Conservation (phyloP, 495 filamentous ascomycete species). For the Tuber umbilicatum region DNA sequence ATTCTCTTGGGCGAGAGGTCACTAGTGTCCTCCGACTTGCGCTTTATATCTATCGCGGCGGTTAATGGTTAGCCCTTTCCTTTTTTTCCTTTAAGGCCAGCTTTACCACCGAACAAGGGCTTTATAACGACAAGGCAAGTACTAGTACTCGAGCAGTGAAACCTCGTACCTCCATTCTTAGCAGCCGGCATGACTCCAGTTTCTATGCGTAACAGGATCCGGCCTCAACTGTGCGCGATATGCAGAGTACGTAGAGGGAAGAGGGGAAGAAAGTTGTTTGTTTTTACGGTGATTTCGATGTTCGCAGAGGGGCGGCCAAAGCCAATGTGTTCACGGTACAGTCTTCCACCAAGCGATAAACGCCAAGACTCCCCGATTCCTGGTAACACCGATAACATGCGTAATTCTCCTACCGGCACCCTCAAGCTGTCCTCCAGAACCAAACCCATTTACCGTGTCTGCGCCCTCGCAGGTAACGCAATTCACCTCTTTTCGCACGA, state of each 20-base stretch:
- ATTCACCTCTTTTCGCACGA: constrained; percentile 3
- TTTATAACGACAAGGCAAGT: neutral
- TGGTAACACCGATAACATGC: neutral
- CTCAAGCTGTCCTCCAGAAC: neutral
- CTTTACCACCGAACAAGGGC: neutral
- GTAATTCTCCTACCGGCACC: neutral
- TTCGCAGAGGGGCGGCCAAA: neutral
- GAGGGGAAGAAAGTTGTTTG: neutral
- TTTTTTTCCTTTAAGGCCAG: neutral
- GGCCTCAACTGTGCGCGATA: neutral
- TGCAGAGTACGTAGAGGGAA: neutral
- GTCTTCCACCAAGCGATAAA: neutral
- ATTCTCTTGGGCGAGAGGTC: constrained; percentile 36
- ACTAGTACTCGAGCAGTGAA: neutral
- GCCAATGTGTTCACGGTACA: neutral
- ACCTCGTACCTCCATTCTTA: constrained; percentile 1
- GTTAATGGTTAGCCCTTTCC: neutral
- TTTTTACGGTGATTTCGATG: neutral
- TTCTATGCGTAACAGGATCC: neutral
- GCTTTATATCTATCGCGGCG: constrained; percentile 30
- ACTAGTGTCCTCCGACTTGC: constrained; percentile 35
- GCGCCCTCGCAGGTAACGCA: constrained; percentile 1
- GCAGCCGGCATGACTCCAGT: neutral
- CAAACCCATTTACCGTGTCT: neutral
- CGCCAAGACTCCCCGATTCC: neutral